Percentiles rank a stretch among this genome's conserved stretches.
These are phyloP conservation scores for Phytopythium mirpurense DNA, from an alignment of 352 stramenopile genomes.

Conservation along the genomic window DNA sequence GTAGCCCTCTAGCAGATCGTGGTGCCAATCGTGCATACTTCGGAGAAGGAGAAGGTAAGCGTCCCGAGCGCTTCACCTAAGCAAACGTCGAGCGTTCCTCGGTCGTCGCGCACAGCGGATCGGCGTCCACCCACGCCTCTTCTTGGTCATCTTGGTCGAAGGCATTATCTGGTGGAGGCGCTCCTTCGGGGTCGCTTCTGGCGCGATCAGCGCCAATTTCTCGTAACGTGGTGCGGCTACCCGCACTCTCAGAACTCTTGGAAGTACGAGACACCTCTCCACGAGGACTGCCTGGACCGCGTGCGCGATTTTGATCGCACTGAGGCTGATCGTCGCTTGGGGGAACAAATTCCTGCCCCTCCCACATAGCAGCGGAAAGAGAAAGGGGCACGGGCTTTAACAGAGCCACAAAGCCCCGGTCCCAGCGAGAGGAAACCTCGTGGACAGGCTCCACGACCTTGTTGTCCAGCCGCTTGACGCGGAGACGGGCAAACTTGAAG, in stretches of 20 bases:
- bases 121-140: not conserved
- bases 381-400: no score
- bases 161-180: not conserved
- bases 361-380: no score
- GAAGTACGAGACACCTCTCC: not conserved
- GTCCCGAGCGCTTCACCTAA: no score
- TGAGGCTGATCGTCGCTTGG: not conserved
- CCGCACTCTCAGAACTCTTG: constrained; percentile 1
- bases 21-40: no score
- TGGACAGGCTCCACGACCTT: no score
- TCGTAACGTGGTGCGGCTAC: not conserved
- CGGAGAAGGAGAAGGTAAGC: no score
- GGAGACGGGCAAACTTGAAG: no score
- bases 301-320: not conserved
- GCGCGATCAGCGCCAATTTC: not conserved
- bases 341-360: not conserved
- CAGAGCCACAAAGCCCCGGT: no score
- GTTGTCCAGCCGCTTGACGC: no score
- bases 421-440: no score
- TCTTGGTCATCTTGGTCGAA: not conserved
- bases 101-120: not conserved
- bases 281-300: not conserved
- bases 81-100: not conserved
- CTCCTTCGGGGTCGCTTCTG: no score
- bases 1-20: no score